Evolutionary conservation across 2,329 filamentous ascomycete species (phyloP).

Genomic region (Apiospora malaysiana): DNA sequence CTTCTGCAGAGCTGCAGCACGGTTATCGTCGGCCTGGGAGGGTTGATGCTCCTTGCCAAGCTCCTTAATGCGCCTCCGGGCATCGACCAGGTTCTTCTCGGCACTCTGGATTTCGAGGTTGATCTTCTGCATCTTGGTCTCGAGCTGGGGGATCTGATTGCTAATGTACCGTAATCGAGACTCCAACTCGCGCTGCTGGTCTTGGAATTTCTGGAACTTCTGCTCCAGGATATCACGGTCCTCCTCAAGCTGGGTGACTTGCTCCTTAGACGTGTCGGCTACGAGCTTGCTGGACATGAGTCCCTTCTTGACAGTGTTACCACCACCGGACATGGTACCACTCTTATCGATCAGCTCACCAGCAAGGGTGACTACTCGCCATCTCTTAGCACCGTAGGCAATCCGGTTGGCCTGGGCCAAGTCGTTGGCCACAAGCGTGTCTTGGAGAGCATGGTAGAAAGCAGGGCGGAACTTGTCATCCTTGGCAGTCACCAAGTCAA

Average conservation of each 20-base stretch:
- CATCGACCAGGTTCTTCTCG: slow-evolving; percentile 82
- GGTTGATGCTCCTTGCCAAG: slow-evolving; percentile 80
- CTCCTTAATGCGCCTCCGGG: slow-evolving; percentile 85
- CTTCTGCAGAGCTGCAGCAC: slow-evolving; percentile 75
- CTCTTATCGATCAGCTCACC: slow-evolving; percentile 97
- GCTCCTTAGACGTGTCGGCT: slow-evolving; percentile 85
- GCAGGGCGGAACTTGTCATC: slow-evolving; percentile 86
- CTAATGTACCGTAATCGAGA: slow-evolving; percentile 72
- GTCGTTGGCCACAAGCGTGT: slow-evolving; percentile 91
- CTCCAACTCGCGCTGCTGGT: slow-evolving; percentile 83
- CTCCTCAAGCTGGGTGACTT: slow-evolving; percentile 83
- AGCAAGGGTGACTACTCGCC: slow-evolving; percentile 94
- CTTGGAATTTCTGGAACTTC: slow-evolving; percentile 83
- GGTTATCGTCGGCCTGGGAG: slow-evolving; percentile 78
- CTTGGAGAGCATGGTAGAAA: slow-evolving; percentile 94
- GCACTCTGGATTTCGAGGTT: slow-evolving; percentile 86
- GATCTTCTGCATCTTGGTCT: slow-evolving; percentile 92
- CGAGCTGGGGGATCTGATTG: slow-evolving; percentile 80
- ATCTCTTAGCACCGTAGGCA: slow-evolving; percentile 89
- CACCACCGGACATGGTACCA: slow-evolving; percentile 98
- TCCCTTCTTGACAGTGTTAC: slow-evolving; percentile 85
- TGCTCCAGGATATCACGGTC: slow-evolving; percentile 86
- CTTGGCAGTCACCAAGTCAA: slow-evolving; percentile 90
- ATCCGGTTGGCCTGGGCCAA: slow-evolving; percentile 97
- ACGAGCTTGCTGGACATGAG: slow-evolving; percentile 96